Base-by-base conservation (phyloP, 306 rosid genomes). In the Ochetophila trinervis region DNA sequence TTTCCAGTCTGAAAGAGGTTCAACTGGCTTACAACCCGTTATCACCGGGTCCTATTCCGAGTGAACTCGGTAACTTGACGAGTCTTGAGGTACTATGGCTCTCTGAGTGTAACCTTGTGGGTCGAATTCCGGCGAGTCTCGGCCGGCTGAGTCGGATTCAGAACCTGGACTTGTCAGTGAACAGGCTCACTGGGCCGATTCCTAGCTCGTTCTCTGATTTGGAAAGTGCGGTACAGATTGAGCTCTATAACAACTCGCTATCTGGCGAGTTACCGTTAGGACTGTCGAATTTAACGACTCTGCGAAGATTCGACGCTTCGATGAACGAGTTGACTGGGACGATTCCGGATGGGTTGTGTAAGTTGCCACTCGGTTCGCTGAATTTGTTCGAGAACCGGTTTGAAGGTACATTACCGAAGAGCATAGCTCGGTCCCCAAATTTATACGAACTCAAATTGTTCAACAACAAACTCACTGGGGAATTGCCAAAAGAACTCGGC, bases 191-290 rank as follows among this genome's bases (percentile, higher is more conserved):
- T 2, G 96, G 96, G 8, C 24, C 74, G 1, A 77, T 89, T 35
- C 88, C 91, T 36, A 75, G 64, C 18, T 42, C 78, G 5, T 21
- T 87, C 4, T 20, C 82, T 1, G 66, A 71, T 21, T 52, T 89
- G 71, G 72, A 24, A 34, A 83, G 79, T 70, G 11, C 83, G 20
- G 79, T 67, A 7, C 89, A 87, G 36, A 70, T 89, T 19, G 94
- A 87, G 63, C 87, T 89, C 22, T 89, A 67, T 45, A 11, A 54
- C 15, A 89, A 89, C 68, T 55, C 73, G 0, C 84, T 89, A 60
- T 83, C 91, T 37, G 96, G 96, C 19, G 73, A 42, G 74, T 67
- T 89, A n/a, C 96, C 96, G 18, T 21, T 8, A 12, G 79, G 75
- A 23, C 7, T 66, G 51, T 63, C 74, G 12, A 89, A 81, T 51